These are phyloP conservation scores for Alternaria rosae DNA, from an alignment of 2,329 filamentous ascomycete species.

Conservation along the genomic window DNA sequence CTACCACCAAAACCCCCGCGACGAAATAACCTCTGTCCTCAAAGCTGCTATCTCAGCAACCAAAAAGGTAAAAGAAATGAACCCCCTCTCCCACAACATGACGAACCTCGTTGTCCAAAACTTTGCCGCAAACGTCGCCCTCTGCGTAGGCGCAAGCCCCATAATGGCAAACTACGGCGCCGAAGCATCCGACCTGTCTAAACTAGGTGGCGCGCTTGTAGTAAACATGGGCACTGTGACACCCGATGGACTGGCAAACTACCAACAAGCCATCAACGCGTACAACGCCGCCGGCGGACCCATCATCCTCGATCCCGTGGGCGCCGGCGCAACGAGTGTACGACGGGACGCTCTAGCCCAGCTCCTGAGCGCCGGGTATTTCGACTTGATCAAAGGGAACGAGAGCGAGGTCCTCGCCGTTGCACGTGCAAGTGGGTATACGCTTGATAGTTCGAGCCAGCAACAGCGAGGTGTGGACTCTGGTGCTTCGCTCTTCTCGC, in stretches of 20 bases:
- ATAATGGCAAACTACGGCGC: conserved; percentile 92
- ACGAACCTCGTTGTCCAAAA: conserved; percentile 97
- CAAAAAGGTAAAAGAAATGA: conserved; percentile 65
- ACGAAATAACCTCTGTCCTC: conserved; percentile 21
- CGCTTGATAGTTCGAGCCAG: conserved; percentile 51
- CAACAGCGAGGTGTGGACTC: conserved; percentile 92
- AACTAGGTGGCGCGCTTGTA: conserved; percentile 78
- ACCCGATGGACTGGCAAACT: conserved; percentile 74
- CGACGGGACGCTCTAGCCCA: conserved; percentile 74
- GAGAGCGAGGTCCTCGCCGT: conserved; percentile 84
- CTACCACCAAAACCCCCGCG: conserved; percentile 27
- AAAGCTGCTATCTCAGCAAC: conserved; percentile 56
- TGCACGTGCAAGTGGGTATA: conserved; percentile 59
- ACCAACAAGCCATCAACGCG: conserved; percentile 74
- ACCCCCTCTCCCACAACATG: conserved; percentile 92
- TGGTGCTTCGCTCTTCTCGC: conserved; percentile 61
- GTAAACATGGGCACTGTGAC: conserved; percentile 96
- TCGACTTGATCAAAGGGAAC: conserved; percentile 93
- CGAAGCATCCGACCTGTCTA: conserved; percentile 82
- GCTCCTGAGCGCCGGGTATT: conserved; percentile 76
- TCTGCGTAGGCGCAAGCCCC: conserved; percentile 83
- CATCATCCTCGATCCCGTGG: conserved; percentile 87
- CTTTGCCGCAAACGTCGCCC: conserved; percentile 88
- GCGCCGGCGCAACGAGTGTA: conserved; percentile 81
- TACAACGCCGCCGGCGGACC: conserved; percentile 82